These are phyloP conservation scores for Sporisorium sorghi DNA, from an alignment of 1,284 basidiomycete species.

Conservation along the genomic window DNA sequence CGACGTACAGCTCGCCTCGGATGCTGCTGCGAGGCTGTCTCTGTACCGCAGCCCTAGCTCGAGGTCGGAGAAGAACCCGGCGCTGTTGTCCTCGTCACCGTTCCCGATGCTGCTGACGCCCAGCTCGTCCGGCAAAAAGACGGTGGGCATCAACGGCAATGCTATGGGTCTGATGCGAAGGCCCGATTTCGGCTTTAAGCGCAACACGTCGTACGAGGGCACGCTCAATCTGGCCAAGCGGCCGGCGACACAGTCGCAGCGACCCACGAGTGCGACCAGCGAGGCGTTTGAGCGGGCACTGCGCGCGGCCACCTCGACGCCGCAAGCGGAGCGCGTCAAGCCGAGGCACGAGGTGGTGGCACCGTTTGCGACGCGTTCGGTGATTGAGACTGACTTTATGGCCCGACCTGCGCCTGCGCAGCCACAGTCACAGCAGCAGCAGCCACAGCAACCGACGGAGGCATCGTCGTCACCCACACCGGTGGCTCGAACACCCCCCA, in stretches of 20 bases:
- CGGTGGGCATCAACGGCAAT: slow-evolving; percentile 20
- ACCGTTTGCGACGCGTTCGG: slow-evolving; percentile 41
- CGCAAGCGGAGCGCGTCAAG: slow-evolving; percentile 35
- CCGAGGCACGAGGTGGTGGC: slow-evolving; percentile 29
- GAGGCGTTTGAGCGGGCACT: slow-evolving; percentile 48
- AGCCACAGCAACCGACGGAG: slow-evolving; percentile 5
- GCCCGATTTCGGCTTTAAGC: slow-evolving; percentile 39
- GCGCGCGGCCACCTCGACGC: slow-evolving; percentile 33
- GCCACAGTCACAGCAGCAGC: slow-evolving; percentile 5
- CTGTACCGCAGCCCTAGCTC: slow-evolving; percentile 26
- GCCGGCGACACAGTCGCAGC: slow-evolving; percentile 15
- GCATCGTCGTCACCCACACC: slow-evolving; percentile 6
- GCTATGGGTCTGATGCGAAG: slow-evolving; percentile 26
- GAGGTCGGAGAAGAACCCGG: slow-evolving; percentile 23
- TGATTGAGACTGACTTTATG: slow-evolving; percentile 46
- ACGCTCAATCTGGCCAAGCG: slow-evolving; percentile 18
- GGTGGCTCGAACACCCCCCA: slow-evolving; percentile 9
- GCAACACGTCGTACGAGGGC: slow-evolving; percentile 41
- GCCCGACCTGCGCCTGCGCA: slow-evolving; percentile 15
- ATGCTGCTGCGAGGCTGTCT: slow-evolving; percentile 14
- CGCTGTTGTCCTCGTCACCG: slow-evolving; percentile 17
- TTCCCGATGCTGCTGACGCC: slow-evolving; percentile 27
- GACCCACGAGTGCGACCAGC: slow-evolving; percentile 24
- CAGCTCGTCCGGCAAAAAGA: slow-evolving; percentile 23
- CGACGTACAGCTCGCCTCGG: neutral